Evolutionary conservation across 257 asterid species (phyloP), one percentile per base, ranked within the genome.

Genomic region (Misopates orontium): DNA sequence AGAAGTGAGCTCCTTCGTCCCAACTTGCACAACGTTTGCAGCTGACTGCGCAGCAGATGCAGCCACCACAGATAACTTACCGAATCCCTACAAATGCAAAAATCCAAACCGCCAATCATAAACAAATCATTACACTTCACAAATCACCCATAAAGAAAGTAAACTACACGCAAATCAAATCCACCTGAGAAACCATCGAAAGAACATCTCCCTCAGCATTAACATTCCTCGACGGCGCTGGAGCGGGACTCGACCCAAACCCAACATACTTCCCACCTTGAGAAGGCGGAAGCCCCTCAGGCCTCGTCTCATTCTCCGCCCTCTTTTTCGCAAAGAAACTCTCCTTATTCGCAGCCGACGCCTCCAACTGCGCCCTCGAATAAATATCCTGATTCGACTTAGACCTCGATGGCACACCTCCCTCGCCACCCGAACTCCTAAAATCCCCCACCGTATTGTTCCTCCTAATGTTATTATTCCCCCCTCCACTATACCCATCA

Each of bases 221-320:
- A 36, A 1, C 8, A 66, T 79, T 84, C 77, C 74, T 65, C 0
- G 78, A 5, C 8, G 42, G 81, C 53, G 78, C 5, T 0, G 91
- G 89, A 8, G 78, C 67, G 9, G 93, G 85, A 71, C 23, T 80
- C 13, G 98, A 87, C 39, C 98, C 96, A 56, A 89, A 91, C 31
- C 98, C 98, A 4, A 91, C 96, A 73, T 87, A 91, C 80, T 91
- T 91, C 60, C 97, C 98, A 14, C 97, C 98, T 69, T 92, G 91
- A 18, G 98, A 89, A 4, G 98, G 98, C 11, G 88, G 96, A 54
- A 92, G 41, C 40, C 98, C 97, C 73, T 87, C 97, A 0, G 97
- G 96, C 62, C 84, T 66, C 0, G 89, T 73, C 69, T 85, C 85
- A 58, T 92, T 92, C 73, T 92, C 97, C 2, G 72, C 73, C 68